Evolutionary conservation across 306 rosid species (phyloP).

Genomic region (Luffa aegyptiaca): DNA sequence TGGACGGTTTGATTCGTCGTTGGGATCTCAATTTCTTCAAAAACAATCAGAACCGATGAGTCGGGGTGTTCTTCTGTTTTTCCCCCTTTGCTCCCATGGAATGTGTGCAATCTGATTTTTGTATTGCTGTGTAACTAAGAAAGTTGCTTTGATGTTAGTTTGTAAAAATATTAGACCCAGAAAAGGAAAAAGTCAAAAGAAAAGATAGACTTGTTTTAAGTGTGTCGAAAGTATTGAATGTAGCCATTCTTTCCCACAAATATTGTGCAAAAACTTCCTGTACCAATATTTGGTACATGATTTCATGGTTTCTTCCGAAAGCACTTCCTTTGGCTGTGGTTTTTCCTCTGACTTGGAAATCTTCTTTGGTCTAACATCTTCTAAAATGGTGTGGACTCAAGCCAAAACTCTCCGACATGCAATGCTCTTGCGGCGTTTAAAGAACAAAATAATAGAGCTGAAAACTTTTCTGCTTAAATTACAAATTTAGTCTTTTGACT

Average conservation of each 20-base stretch:
- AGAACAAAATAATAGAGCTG: too few relatives aligned
- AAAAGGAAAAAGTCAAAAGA: background rate
- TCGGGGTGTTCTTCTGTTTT: background rate
- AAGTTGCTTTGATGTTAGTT: constrained; percentile 2
- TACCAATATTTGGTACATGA: background rate
- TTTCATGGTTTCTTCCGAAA: background rate
- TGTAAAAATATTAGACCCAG: constrained; percentile 11
- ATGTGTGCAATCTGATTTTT: background rate
- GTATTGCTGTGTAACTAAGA: background rate
- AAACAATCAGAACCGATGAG: constrained; percentile 44
- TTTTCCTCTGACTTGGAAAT: background rate
- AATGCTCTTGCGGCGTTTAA: background rate
- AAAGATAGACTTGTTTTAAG: background rate
- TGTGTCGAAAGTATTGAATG: background rate
- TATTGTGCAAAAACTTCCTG: background rate
- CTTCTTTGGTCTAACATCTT: too few relatives aligned
- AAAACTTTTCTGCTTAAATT: too few relatives aligned
- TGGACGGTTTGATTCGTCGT: constrained; percentile 69
- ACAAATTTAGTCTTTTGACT: too few relatives aligned
- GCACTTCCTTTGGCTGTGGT: background rate
- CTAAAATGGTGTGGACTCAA: too few relatives aligned
- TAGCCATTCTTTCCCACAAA: constrained; percentile 5
- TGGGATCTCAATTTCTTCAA: constrained; percentile 85
- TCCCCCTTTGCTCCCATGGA: background rate
- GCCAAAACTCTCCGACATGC: background rate